These are phyloP conservation scores for Bretziella fagacearum DNA, from an alignment of 2,329 filamentous ascomycete genomes.

Conservation along the genomic window DNA sequence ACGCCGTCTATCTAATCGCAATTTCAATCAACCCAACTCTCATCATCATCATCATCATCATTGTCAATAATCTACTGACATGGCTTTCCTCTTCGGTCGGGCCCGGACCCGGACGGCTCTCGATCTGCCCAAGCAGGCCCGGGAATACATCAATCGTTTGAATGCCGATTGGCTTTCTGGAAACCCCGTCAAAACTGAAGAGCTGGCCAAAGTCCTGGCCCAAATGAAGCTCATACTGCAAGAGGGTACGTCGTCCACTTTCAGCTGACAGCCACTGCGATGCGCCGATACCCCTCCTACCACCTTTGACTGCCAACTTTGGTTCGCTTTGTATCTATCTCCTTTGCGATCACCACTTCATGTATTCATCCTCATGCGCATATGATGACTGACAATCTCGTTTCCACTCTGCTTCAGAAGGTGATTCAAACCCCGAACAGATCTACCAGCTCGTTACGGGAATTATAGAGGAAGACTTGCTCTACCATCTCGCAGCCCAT, in stretches of 20 bases:
- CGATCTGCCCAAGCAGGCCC: conserved; percentile 38
- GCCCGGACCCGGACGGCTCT: conserved; percentile 33
- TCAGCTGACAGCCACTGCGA: no score
- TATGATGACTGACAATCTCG: background rate
- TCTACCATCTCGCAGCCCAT: conserved; percentile 65
- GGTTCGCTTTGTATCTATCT: background rate
- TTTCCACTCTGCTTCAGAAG: conserved; percentile 37
- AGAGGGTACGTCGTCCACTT: conserved; percentile 46
- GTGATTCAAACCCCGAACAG: conserved; percentile 72
- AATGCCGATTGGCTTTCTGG: conserved; percentile 17
- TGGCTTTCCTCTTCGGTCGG: conserved; percentile 42
- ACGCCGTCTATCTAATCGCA: background rate
- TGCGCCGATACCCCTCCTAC: background rate
- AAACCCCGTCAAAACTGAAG: conserved; percentile 48
- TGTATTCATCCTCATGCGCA: background rate
- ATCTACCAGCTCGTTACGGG: conserved; percentile 71
- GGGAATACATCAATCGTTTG: conserved; percentile 15
- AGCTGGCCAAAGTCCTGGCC: conserved; percentile 65
- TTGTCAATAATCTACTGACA: conserved; percentile 17
- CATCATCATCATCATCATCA: background rate
- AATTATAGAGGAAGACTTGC: conserved; percentile 75
- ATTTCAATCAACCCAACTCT: background rate
- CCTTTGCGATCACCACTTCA: no score
- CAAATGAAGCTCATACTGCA: conserved; percentile 91
- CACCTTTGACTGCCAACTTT: background rate